Conservation (phyloP, 495 filamentous ascomycete species). For the Lepraria neglecta region DNA sequence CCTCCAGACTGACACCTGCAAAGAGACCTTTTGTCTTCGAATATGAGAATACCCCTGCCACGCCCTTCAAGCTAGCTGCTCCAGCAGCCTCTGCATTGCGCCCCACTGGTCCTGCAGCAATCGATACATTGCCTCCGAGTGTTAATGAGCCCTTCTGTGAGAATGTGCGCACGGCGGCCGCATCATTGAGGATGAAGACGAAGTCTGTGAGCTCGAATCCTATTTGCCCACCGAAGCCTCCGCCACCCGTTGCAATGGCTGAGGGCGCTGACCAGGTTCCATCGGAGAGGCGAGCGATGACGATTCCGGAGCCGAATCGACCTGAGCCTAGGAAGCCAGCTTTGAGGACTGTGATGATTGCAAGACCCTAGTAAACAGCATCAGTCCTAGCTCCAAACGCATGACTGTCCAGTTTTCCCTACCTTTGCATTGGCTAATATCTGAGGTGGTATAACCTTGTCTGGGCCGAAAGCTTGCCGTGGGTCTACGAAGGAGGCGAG, state of each 20-base stretch:
- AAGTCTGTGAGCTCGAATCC: conserved; percentile 98
- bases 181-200: conserved; percentile 97
- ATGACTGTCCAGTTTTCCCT: conserved; percentile 23
- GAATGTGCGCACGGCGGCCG: conserved; percentile 85
- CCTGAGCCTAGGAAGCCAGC: conserved; percentile 91
- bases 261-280: conserved; percentile 91
- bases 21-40: conserved; percentile 96
- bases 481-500: conserved; percentile 93
- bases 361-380: conserved; percentile 62
- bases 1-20: conserved; percentile 90
- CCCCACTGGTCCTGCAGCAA: conserved; percentile 89
- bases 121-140: conserved; percentile 90
- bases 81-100: conserved; percentile 95
- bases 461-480: conserved; percentile 86
- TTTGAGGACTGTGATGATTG: conserved; percentile 91
- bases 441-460: conserved; percentile 93
- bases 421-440: conserved; percentile 90
- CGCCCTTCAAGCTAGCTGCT: conserved; percentile 80
- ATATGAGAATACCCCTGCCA: conserved; percentile 92
- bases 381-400: not conserved
- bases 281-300: conserved; percentile 87
- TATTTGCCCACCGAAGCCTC: conserved; percentile 93
- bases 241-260: conserved; percentile 84
- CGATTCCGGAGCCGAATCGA: conserved; percentile 87
- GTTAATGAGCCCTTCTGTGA: conserved; percentile 87